Percentiles rank a stretch among this genome's conserved stretches.
These are phyloP conservation scores for Globisporangium nunn DNA, from an alignment of 352 stramenopile species.

Conservation along the genomic window DNA sequence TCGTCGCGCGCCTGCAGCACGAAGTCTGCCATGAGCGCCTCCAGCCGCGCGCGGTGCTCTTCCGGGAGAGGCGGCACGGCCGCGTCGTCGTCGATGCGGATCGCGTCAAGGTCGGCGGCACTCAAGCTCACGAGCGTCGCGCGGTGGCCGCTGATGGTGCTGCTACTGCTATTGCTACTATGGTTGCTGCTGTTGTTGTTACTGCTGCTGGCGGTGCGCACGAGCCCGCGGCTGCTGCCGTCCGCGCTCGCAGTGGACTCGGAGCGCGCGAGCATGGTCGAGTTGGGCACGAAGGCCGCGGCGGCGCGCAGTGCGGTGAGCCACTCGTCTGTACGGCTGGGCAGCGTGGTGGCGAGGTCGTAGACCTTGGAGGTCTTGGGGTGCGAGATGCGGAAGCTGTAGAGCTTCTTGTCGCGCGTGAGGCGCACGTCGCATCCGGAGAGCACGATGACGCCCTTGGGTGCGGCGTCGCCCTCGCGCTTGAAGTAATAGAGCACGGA, in stretches of 20 bases:
- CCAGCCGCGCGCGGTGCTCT: slow-evolving; percentile 32
- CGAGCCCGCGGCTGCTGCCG: background rate
- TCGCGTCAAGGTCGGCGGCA: slow-evolving; percentile 8
- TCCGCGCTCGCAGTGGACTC: slow-evolving; percentile 2
- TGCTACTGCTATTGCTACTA: background rate
- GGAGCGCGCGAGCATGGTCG: slow-evolving; percentile 6
- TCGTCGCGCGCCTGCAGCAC: slow-evolving; percentile 40
- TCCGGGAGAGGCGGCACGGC: slow-evolving; percentile 18
- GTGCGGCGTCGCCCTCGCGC: slow-evolving; percentile 48
- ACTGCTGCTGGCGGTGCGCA: background rate
- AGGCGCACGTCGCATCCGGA: slow-evolving; percentile 39
- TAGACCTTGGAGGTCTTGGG: slow-evolving; percentile 62
- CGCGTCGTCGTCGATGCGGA: slow-evolving; percentile 14
- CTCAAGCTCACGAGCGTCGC: slow-evolving; percentile 14
- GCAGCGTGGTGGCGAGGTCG: slow-evolving; percentile 50
- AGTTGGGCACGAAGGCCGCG: slow-evolving; percentile 19
- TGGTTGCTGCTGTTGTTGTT: background rate
- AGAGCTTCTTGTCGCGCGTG: slow-evolving; percentile 64
- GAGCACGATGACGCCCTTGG: slow-evolving; percentile 60
- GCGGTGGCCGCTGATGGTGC: background rate
- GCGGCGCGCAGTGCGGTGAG: slow-evolving; percentile 39
- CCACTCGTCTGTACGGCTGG: slow-evolving; percentile 51
- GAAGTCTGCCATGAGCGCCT: slow-evolving; percentile 57
- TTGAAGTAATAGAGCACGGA: slow-evolving; percentile 74
- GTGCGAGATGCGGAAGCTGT: slow-evolving; percentile 72